A percentile compares a stretch with the other conserved stretches of the same genome.
Conservation (phyloP, 192 early-diverging fungal genomes). For the Dissophora globulifera region DNA sequence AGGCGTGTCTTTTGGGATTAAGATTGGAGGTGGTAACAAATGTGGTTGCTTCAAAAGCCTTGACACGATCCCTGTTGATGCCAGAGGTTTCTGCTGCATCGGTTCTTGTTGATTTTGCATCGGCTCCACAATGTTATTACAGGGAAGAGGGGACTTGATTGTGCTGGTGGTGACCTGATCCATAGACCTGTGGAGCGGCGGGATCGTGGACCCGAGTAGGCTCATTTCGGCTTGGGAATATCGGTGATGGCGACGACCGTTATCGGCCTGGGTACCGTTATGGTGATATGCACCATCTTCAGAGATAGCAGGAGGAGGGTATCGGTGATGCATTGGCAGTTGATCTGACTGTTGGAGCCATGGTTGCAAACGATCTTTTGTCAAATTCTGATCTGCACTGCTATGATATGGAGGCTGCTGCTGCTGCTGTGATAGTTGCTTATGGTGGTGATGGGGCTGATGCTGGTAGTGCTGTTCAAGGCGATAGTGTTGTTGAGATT, state of each 20-base stretch:
- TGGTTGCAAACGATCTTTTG: too few relatives aligned
- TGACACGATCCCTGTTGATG: not conserved
- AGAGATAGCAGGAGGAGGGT: not conserved
- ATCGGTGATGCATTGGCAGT: slow-evolving; percentile 2
- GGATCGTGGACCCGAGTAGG: slow-evolving; percentile 25
- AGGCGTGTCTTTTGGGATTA: slow-evolving; percentile 22
- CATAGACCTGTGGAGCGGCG: slow-evolving; percentile 18
- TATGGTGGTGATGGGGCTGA: slow-evolving; percentile 1
- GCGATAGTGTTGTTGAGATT: slow-evolving; percentile 2
- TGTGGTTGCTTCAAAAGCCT: slow-evolving; percentile 8
- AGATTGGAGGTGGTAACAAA: slow-evolving; percentile 19
- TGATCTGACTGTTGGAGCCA: slow-evolving; percentile 15
- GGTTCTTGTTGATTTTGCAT: too few relatives aligned
- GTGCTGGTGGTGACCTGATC: not conserved
- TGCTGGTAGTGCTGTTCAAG: slow-evolving; percentile 15
- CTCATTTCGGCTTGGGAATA: slow-evolving; percentile 24
- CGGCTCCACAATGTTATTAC: too few relatives aligned
- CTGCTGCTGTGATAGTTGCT: slow-evolving; percentile 1
- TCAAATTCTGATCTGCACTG: slow-evolving; percentile 11
- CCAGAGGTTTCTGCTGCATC: slow-evolving; percentile 2
- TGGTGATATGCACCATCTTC: slow-evolving; percentile 22
- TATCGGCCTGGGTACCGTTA: not conserved
- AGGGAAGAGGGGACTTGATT: too few relatives aligned
- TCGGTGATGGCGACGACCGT: not conserved
- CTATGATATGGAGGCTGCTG: slow-evolving; percentile 4